Conservation (phyloP, 345 rosid genomes). For the Erodium maritimum region DNA sequence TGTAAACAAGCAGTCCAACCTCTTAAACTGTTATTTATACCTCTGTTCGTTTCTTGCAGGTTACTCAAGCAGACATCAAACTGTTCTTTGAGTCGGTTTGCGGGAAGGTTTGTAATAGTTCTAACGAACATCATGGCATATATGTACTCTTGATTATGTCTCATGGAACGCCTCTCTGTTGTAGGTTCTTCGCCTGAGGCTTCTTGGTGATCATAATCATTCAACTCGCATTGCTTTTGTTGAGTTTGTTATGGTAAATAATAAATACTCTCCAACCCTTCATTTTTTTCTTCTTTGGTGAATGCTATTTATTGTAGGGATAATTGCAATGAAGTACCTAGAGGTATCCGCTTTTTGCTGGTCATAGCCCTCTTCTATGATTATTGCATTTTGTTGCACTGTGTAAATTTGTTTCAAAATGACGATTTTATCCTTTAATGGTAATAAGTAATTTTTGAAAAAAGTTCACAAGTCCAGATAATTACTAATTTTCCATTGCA, state of each 20-base stretch:
- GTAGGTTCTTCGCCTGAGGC: constrained; percentile 90
- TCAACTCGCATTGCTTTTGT: constrained; percentile 93
- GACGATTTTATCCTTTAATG: too few relatives aligned
- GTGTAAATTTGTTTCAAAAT: too few relatives aligned
- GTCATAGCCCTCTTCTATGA: too few relatives aligned
- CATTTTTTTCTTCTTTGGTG: not conserved
- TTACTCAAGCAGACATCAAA: constrained; percentile 74
- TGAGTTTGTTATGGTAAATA: constrained; percentile 65
- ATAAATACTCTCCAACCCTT: constrained; percentile 21
- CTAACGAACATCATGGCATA: not conserved
- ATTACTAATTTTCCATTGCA: too few relatives aligned
- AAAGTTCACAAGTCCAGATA: too few relatives aligned
- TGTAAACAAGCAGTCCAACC: not conserved
- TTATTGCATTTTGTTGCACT: too few relatives aligned
- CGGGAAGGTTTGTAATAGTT: constrained; percentile 58
- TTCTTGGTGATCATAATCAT: constrained; percentile 83
- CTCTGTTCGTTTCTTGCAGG: constrained; percentile 30
- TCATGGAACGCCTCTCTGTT: constrained; percentile 1
- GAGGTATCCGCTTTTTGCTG: too few relatives aligned
- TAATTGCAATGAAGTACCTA: too few relatives aligned
- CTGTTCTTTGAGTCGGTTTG: constrained; percentile 74
- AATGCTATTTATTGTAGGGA: not conserved
- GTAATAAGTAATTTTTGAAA: too few relatives aligned
- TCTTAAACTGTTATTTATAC: constrained; percentile 3
- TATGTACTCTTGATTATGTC: constrained; percentile 4